Conservation (phyloP, 306 rosid genomes). For the Ormosia emarginata region DNA sequence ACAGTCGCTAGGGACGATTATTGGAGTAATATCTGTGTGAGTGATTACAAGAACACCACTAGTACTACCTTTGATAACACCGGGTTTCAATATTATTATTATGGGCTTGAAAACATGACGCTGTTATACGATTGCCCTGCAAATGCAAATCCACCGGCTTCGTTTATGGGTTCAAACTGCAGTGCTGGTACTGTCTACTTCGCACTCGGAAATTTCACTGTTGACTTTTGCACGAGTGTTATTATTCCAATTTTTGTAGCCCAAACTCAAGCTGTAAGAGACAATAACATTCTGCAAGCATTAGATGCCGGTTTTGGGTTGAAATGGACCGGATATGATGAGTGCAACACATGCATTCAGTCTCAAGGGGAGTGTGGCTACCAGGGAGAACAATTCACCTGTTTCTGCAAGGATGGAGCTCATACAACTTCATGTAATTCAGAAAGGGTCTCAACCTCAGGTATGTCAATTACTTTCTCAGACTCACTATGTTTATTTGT, state of each 20-base stretch:
- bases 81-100: neutral
- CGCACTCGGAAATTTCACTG: accelerated
- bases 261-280: accelerated
- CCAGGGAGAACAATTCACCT: neutral
- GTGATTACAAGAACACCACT: neutral
- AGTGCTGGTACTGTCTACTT: neutral
- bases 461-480: neutral
- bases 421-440: neutral
- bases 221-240: neutral
- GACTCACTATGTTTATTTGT: neutral
- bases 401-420: conserved; percentile 33
- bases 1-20: conserved; percentile 32
- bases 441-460: neutral
- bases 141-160: neutral
- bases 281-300: accelerated
- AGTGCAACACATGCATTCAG: neutral
- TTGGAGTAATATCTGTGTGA: neutral
- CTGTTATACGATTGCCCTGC: conserved; percentile 4
- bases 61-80: neutral
- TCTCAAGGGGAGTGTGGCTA: conserved; percentile 26
- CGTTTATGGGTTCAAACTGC: neutral
- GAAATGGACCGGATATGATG: neutral
- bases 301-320: neutral
- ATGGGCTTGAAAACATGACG: neutral
- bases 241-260: neutral